Conservation (phyloP, 148 eudicot genomes). For the Agrostemma githago region DNA sequence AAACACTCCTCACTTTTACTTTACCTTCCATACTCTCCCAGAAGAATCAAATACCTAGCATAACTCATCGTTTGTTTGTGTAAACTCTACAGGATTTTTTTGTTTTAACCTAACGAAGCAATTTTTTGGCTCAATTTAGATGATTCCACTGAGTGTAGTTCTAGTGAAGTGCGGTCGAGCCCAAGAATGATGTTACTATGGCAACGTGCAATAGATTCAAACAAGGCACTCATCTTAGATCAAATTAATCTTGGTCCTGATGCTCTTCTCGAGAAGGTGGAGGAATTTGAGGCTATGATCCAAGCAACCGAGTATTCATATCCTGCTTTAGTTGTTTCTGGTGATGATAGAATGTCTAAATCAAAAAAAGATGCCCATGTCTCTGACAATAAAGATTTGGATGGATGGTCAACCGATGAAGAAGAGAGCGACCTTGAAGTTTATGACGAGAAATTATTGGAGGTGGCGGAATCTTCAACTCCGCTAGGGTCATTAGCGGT, state of each 20-base stretch:
- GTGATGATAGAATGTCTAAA: slow-evolving; percentile 22
- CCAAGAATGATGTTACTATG: slow-evolving; percentile 87
- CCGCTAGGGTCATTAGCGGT: slow-evolving; percentile 74
- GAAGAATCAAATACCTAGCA: background rate
- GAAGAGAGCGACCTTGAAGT: slow-evolving; percentile 31
- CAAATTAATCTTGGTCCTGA: slow-evolving; percentile 64
- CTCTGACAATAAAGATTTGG: slow-evolving; percentile 25
- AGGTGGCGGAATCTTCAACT: slow-evolving; percentile 23
- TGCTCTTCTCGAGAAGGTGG: slow-evolving; percentile 65
- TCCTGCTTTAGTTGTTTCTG: slow-evolving; percentile 49
- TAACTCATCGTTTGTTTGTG: background rate
- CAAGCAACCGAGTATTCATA: slow-evolving; percentile 70
- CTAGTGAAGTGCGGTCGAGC: slow-evolving; percentile 39
- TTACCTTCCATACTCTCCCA: background rate
- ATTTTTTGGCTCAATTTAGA: slow-evolving; percentile 8
- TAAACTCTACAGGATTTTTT: background rate
- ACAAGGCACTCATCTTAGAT: slow-evolving; percentile 64
- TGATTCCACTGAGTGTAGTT: slow-evolving; percentile 18
- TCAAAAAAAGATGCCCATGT: slow-evolving; percentile 18
- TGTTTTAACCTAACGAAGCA: background rate
- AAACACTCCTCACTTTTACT: background rate
- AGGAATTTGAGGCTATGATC: slow-evolving; percentile 57
- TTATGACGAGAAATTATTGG: slow-evolving; percentile 32
- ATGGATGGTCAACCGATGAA: slow-evolving; percentile 25
- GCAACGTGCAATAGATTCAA: slow-evolving; percentile 76